Evolutionary conservation across 2,329 filamentous ascomycete species (phyloP).

Genomic region (Neoarthrinium moseri): DNA sequence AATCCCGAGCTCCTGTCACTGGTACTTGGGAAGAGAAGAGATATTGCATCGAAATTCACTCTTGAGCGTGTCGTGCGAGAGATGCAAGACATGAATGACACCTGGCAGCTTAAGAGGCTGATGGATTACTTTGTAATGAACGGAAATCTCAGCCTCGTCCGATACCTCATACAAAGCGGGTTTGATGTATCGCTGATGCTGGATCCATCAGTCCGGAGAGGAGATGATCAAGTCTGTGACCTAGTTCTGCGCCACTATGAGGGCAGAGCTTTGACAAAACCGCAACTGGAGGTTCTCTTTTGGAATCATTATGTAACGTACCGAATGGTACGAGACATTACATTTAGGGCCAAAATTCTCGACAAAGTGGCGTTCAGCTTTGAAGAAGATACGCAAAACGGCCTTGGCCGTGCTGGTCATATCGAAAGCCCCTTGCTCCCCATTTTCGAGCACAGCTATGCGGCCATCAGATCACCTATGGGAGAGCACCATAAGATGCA

Average conservation of each 20-base stretch:
- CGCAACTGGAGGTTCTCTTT: too few relatives aligned
- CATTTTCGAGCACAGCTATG: too few relatives aligned
- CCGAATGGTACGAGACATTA: neutral
- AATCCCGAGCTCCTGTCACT: neutral
- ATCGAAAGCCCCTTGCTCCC: too few relatives aligned
- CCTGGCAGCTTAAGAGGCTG: neutral
- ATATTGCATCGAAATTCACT: neutral
- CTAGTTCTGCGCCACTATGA: neutral
- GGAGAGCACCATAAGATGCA: too few relatives aligned
- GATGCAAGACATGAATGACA: neutral
- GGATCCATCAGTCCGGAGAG: neutral
- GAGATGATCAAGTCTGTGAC: neutral
- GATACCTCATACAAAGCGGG: neutral
- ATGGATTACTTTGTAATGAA: neutral
- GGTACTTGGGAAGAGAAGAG: neutral
- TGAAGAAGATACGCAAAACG: too few relatives aligned
- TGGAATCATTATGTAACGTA: too few relatives aligned
- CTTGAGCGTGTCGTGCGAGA: neutral
- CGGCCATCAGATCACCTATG: too few relatives aligned
- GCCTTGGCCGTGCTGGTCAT: too few relatives aligned
- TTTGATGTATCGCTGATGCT: neutral
- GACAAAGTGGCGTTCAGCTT: too few relatives aligned
- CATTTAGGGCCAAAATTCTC: neutral
- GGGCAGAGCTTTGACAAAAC: too few relatives aligned
- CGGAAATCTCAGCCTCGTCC: neutral